phyloP scores from a whole-genome alignment of 1,284 basidiomycete species.

The Heterobasidion annosum region DNA sequence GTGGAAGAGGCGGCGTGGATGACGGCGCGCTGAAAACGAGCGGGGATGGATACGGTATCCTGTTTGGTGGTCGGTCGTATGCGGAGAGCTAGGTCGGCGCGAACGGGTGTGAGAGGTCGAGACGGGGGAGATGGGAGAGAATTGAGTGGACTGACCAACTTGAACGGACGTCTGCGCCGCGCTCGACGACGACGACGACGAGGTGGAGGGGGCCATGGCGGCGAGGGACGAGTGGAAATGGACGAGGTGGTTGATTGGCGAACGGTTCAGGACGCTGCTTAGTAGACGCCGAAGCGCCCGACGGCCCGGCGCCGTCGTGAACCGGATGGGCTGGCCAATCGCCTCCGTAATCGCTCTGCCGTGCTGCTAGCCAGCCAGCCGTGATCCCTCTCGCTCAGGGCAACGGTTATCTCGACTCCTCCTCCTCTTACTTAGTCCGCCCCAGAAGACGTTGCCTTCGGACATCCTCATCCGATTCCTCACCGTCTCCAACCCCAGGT shows the following conservation, averaged over 20 bases:
- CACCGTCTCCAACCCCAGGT: no score
- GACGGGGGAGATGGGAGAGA: neutral
- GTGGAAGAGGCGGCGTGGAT: conserved; percentile 68
- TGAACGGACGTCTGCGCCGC: conserved; percentile 72
- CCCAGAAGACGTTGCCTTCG: no score
- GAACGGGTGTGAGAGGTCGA: conserved; percentile 1
- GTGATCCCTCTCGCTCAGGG: no score
- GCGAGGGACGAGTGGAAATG: neutral
- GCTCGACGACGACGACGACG: conserved; percentile 61
- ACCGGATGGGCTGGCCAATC: neutral
- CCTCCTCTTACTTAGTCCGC: no score
- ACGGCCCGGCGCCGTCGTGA: neutral
- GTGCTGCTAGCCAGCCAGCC: no score
- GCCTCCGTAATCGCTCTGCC: neutral
- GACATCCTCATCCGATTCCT: no score
- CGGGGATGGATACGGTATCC: conserved; percentile 79
- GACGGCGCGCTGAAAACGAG: conserved; percentile 87
- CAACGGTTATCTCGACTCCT: no score
- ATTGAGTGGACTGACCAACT: conserved; percentile 57
- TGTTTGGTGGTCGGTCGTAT: conserved; percentile 84
- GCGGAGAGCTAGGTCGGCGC: conserved; percentile 60
- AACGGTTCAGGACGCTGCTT: conserved; percentile 8
- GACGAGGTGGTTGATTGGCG: conserved; percentile 3
- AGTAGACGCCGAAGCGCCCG: neutral
- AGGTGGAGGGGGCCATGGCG: conserved; percentile 32